Evolutionary conservation across 2,329 filamentous ascomycete species (phyloP), one percentile per base, ranked within the genome.

Genomic region (Nothopassalora personata): DNA sequence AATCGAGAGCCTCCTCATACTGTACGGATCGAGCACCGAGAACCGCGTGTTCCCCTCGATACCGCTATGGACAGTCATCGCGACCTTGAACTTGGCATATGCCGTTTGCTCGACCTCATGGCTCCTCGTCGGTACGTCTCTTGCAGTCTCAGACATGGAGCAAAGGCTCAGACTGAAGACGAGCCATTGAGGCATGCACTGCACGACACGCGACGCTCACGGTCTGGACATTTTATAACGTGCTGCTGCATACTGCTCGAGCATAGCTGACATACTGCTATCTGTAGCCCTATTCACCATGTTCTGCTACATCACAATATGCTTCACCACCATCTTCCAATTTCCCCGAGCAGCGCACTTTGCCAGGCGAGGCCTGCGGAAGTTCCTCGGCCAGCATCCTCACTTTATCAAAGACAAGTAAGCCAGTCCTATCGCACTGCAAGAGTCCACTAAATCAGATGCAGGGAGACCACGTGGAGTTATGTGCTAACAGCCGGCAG

Each of bases 381-480:
- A 71, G 18, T 68, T 66, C 23, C 66, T 81, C 9, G 69, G 77
- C 30, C 67, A 75, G 49, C 70, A 77, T 39, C 64, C 80, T 23
- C 78, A 81, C 58, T 81, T 82, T 64, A 78, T 80, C 60, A 76
- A 77, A 50, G 80, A 83, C 59, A 78, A 77, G 59, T 51, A 18
- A 31, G 49, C 34, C 49, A 13, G 3, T 18, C 30, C 49, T 28
- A 28, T 34, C 10, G 27, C 5, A 19, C 27, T 19, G 11, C 3
- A n/a, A 34, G n/a, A 11, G 30, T 18, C 28, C 27, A 34, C 49
- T 51, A 51, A 34, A 34, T 9, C 28, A 6, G 19, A 31, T 18
- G 27, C 49, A 51, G 49, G 49, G 27, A 34, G 15, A 28, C 9
- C 15, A 31, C 30, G 15, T 51, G 49, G 49, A 30, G 28, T 34